Conservation (phyloP, 345 rosid species). For the Lepidium aucheri region DNA sequence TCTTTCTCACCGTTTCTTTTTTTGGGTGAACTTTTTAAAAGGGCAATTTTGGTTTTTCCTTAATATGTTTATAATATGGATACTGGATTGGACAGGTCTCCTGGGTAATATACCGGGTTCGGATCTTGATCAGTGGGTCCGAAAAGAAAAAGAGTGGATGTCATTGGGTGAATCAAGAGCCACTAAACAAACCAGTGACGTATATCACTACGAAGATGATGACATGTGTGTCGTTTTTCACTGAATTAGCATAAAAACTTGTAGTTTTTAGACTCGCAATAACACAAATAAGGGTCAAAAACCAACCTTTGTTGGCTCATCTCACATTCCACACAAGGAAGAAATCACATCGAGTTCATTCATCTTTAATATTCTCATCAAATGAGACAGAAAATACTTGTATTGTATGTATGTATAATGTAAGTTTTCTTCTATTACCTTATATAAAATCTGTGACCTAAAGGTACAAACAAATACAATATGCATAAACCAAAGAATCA, state of each 20-base stretch:
- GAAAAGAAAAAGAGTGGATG: conserved; percentile 4
- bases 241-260: background rate
- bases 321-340: background rate
- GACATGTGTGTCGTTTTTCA: background rate
- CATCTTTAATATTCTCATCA: background rate
- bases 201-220: background rate
- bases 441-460: conserved; percentile 14
- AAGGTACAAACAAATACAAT: conserved; percentile 12
- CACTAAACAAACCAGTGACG: conserved; percentile 2
- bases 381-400: background rate
- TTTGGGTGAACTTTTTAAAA: no score
- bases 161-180: conserved; percentile 11
- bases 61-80: no score
- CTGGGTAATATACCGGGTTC: background rate
- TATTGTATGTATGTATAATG: background rate
- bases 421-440: conserved; percentile 16
- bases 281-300: background rate
- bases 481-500: conserved; percentile 30
- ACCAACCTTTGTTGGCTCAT: background rate
- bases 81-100: no score
- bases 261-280: background rate
- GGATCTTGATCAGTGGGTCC: conserved; percentile 3
- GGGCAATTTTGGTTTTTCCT: no score
- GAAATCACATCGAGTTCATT: background rate
- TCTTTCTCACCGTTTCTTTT: background rate